Evolutionary conservation across 2,329 filamentous ascomycete species (phyloP).

Genomic region (Pseudovirgaria hyperparasitica): DNA sequence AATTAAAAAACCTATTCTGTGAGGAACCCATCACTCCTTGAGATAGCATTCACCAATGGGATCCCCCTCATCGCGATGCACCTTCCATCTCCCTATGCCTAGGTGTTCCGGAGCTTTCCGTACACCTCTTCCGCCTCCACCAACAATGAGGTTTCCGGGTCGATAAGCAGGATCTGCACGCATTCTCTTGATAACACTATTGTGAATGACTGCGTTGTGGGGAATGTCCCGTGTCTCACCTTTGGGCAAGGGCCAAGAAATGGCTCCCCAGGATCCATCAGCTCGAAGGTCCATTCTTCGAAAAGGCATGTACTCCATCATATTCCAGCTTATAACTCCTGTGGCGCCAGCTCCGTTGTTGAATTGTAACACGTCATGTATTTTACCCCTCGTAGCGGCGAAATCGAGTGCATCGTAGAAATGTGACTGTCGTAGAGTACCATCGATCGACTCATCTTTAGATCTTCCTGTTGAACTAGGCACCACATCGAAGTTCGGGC

Average conservation of each 20-base stretch:
- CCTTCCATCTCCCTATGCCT: conserved; percentile 63
- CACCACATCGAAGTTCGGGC: too few species aligned
- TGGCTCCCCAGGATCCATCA: conserved; percentile 67
- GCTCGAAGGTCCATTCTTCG: conserved; percentile 63
- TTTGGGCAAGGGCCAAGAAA: conserved; percentile 65
- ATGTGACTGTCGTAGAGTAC: conserved; percentile 7
- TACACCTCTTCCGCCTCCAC: conserved; percentile 62
- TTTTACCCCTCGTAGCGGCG: conserved; percentile 39
- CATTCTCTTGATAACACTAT: conserved; percentile 63
- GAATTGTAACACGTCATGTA: conserved; percentile 62
- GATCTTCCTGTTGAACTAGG: too few species aligned
- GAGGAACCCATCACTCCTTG: too few species aligned
- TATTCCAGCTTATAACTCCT: conserved; percentile 55
- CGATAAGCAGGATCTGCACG: conserved; percentile 49
- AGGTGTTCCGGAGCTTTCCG: conserved; percentile 45
- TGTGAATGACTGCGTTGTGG: conserved; percentile 54
- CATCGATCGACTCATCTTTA: too few species aligned
- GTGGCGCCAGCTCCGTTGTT: conserved; percentile 42
- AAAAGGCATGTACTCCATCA: conserved; percentile 76
- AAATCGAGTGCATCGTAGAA: conserved; percentile 48
- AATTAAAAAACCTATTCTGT: too few species aligned
- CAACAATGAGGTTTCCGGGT: conserved; percentile 68
- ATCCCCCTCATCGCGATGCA: conserved; percentile 51
- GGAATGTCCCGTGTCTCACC: conserved; percentile 72
- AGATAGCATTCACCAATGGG: conserved; percentile 46